A percentile compares a stretch with the other conserved stretches of the same genome.
Evolutionary conservation across 164 flowering plant species (phyloP).

Genomic region (Santalum album): DNA sequence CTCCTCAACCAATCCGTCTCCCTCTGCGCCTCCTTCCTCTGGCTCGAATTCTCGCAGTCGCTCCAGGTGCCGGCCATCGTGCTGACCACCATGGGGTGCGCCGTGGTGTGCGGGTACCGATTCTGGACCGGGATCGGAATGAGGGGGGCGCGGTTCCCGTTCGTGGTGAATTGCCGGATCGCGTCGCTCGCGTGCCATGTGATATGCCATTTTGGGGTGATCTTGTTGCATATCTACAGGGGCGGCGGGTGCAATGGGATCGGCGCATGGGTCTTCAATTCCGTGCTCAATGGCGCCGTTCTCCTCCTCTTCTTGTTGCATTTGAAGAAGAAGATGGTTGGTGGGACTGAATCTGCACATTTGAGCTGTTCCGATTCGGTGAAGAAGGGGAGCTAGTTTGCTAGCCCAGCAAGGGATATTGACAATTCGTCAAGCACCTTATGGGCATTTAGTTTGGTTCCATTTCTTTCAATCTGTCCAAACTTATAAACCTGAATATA

Average conservation of each 20-base stretch:
- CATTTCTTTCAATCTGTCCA: too few relatives aligned
- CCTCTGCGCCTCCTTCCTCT: slow-evolving; percentile 1
- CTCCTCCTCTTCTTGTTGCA: slow-evolving; percentile 24
- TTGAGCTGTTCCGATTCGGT: not conserved
- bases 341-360: not conserved
- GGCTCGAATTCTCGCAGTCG: slow-evolving; percentile 6
- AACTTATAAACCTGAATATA: too few relatives aligned
- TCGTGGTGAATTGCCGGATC: not conserved
- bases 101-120: not conserved
- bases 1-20: not conserved
- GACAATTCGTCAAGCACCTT: too few relatives aligned
- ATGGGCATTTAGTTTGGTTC: too few relatives aligned
- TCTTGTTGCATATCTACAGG: not conserved
- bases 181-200: not conserved
- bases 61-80: slow-evolving; percentile 1
- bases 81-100: not conserved
- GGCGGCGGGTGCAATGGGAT: slow-evolving; percentile 4
- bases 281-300: slow-evolving; percentile 24
- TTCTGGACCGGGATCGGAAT: not conserved
- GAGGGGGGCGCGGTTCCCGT: not conserved
- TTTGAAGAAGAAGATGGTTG: slow-evolving; percentile 4
- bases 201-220: slow-evolving; percentile 1
- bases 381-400: too few relatives aligned
- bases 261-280: slow-evolving; percentile 17
- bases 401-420: too few relatives aligned